phyloP scores from a whole-genome alignment of 768 basidiomycete genomes.

The Holtermanniella nyarrowii region DNA sequence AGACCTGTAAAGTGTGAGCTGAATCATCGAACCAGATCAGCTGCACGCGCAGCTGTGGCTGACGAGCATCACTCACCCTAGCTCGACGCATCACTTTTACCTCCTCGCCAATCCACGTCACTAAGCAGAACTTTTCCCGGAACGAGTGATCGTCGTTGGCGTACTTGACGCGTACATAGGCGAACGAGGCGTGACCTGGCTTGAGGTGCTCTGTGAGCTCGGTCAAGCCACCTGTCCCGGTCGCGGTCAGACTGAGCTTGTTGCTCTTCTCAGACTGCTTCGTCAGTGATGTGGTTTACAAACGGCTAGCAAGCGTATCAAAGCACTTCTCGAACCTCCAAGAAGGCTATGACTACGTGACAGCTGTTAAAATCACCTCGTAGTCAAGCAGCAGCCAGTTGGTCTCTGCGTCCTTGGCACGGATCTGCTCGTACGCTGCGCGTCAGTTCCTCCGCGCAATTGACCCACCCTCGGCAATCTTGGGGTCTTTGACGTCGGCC shows the following conservation, averaged over 20 bases:
- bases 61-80: slow-evolving; percentile 50
- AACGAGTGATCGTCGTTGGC: slow-evolving; percentile 38
- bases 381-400: slow-evolving; percentile 91
- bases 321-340: slow-evolving; percentile 39
- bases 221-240: slow-evolving; percentile 65
- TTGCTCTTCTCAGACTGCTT: slow-evolving; percentile 45
- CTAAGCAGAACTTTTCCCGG: slow-evolving; percentile 59
- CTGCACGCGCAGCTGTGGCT: neutral
- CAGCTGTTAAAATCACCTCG: slow-evolving; percentile 46
- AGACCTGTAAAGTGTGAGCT: slow-evolving; percentile 53
- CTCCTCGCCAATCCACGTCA: slow-evolving; percentile 40
- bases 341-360: too few species aligned
- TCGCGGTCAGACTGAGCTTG: slow-evolving; percentile 64
- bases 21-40: neutral
- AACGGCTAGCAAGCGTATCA: slow-evolving; percentile 49
- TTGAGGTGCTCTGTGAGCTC: slow-evolving; percentile 66
- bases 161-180: slow-evolving; percentile 72
- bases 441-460: neutral
- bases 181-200: slow-evolving; percentile 61
- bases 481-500: slow-evolving; percentile 69
- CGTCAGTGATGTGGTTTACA: neutral
- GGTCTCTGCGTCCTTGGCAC: slow-evolving; percentile 69
- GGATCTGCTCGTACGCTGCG: slow-evolving; percentile 75
- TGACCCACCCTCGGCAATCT: slow-evolving; percentile 61
- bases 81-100: slow-evolving; percentile 86